These are phyloP conservation scores for Dioszegia hungarica DNA, from an alignment of 768 basidiomycete genomes.

Conservation along the genomic window DNA sequence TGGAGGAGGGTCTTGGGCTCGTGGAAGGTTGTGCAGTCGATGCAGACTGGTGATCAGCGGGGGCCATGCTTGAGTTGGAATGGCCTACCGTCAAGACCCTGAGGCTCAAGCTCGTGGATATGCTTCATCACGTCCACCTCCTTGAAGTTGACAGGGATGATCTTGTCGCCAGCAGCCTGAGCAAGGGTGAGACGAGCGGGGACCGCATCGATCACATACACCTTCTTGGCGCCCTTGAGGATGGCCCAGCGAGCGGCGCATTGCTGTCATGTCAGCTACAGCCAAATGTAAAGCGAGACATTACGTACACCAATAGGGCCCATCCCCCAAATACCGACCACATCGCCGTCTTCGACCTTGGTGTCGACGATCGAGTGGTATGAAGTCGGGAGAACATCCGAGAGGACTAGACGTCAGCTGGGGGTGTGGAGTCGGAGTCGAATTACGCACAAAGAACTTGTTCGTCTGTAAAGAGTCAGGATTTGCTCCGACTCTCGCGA, in stretches of 20 bases:
- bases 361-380: constrained; percentile 72
- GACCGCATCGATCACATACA: constrained; percentile 68
- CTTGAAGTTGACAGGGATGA: constrained; percentile 62
- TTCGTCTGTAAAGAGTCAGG: constrained; percentile 22
- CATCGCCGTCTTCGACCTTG: constrained; percentile 65
- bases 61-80: constrained; percentile 26
- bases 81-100: constrained; percentile 62
- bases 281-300: background rate
- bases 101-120: constrained; percentile 51
- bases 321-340: constrained; percentile 67
- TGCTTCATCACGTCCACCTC: constrained; percentile 59
- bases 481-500: background rate
- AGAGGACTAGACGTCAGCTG: constrained; percentile 40
- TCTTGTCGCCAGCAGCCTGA: constrained; percentile 48
- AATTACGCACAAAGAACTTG: constrained; percentile 28
- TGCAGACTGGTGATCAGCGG: constrained; percentile 21
- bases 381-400: constrained; percentile 61
- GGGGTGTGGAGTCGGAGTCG: background rate
- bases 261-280: constrained; percentile 35
- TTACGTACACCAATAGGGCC: constrained; percentile 59
- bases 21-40: constrained; percentile 58
- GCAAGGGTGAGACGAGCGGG: constrained; percentile 56
- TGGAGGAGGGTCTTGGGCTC: constrained; percentile 63
- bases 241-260: constrained; percentile 61
- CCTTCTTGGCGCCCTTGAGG: constrained; percentile 63